These are phyloP conservation scores for Melanogaster broomeanus DNA, from an alignment of 768 basidiomycete genomes.

Conservation along the genomic window DNA sequence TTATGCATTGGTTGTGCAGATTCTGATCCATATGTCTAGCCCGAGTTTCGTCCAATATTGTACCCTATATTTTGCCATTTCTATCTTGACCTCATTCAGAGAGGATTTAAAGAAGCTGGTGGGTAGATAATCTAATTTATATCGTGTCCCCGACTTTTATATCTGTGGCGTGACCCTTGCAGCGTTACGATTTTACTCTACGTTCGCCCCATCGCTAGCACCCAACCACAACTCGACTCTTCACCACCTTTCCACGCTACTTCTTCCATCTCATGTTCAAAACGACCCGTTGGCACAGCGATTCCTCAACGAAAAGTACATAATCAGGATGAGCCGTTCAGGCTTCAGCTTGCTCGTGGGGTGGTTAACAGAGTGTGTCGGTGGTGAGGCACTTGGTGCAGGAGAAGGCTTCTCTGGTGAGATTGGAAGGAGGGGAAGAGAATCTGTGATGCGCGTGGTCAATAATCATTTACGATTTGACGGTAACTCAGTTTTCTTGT, in stretches of 20 bases:
- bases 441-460: constrained; percentile 90
- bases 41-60: constrained; percentile 89
- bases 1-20: neutral
- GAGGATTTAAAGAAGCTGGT: constrained; percentile 91
- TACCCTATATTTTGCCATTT: constrained; percentile 98
- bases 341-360: constrained; percentile 91
- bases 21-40: constrained; percentile 47
- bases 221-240: constrained; percentile 67
- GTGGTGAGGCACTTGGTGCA: constrained; percentile 81
- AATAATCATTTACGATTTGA: constrained; percentile 92
- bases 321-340: constrained; percentile 85
- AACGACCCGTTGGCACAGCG: constrained; percentile 81
- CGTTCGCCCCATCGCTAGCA: constrained; percentile 68
- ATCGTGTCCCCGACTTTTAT: constrained; percentile 1
- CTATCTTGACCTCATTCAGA: constrained; percentile 90
- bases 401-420: constrained; percentile 82
- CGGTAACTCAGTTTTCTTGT: constrained; percentile 48
- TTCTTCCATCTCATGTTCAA: constrained; percentile 81
- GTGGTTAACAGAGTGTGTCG: constrained; percentile 92
- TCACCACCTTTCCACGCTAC: constrained; percentile 76
- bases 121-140: constrained; percentile 26
- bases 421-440: constrained; percentile 80
- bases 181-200: constrained; percentile 77
- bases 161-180: constrained; percentile 13
- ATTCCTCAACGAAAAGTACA: constrained; percentile 89